Percentiles rank a stretch among this genome's conserved stretches.
These are phyloP conservation scores for Nitzschia sp. DNA, from an alignment of 108 stramenopile species.

Conservation along the genomic window DNA sequence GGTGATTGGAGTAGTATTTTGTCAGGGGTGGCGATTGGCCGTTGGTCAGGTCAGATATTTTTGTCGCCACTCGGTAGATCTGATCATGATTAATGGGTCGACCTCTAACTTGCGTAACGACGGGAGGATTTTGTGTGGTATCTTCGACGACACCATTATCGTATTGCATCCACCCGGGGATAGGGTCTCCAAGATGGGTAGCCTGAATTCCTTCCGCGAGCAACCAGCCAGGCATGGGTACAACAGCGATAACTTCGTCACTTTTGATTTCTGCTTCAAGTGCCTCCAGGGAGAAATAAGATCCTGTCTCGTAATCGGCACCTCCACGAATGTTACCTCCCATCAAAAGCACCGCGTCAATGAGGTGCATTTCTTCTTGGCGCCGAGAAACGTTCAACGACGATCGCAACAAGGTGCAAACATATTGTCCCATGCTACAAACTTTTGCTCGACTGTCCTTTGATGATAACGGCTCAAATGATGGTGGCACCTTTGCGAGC, in stretches of 20 bases:
- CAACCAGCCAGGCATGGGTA: conserved; percentile 54
- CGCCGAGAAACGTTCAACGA: conserved; percentile 24
- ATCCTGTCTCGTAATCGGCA: conserved; percentile 37
- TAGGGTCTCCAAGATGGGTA: conserved; percentile 55
- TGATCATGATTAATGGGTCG: conserved; percentile 34
- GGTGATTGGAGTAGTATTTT: conserved; percentile 43
- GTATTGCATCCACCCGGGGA: conserved; percentile 61
- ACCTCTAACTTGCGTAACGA: conserved; percentile 46
- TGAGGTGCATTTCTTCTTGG: conserved; percentile 14
- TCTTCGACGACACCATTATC: conserved; percentile 47
- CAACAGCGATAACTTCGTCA: conserved; percentile 46
- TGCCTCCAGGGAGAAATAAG: conserved; percentile 45
- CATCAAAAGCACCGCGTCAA: conserved; percentile 36
- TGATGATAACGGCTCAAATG: conserved; percentile 43
- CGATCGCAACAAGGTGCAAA: conserved; percentile 39
- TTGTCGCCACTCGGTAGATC: conserved; percentile 53
- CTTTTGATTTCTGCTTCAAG: conserved; percentile 47
- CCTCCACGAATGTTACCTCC: conserved; percentile 41
- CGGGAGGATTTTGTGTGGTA: not conserved
- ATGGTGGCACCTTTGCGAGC: conserved; percentile 34
- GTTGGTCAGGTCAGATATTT: conserved; percentile 55
- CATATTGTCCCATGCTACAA: conserved; percentile 43
- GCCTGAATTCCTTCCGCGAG: conserved; percentile 38
- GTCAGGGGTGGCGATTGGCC: conserved; percentile 47
- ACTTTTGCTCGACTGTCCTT: conserved; percentile 34